phyloP scores from a whole-genome alignment of 2,329 filamentous ascomycete genomes.

The Arthroderma sp. region DNA sequence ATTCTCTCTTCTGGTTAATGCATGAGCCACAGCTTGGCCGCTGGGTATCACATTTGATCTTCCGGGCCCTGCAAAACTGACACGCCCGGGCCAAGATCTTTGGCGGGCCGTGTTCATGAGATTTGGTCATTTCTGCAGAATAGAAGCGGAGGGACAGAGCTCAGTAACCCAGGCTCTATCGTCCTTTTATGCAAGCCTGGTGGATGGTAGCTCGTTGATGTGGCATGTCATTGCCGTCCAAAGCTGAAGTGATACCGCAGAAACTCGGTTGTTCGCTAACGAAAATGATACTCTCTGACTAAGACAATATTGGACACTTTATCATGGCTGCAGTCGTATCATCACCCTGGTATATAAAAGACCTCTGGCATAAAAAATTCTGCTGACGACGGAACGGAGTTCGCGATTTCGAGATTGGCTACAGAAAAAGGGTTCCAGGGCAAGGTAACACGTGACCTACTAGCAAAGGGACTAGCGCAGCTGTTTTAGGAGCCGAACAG shows the following conservation, averaged over 20 bases:
- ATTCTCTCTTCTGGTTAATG: slow-evolving; percentile 17
- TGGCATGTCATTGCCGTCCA: not conserved
- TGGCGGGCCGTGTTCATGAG: slow-evolving; percentile 11
- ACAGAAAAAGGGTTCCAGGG: not conserved
- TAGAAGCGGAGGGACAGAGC: not conserved
- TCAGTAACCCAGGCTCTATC: not conserved
- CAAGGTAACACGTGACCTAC: not conserved
- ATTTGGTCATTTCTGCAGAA: slow-evolving; percentile 10
- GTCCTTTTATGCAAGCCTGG: not conserved
- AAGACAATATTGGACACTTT: not conserved
- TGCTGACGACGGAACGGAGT: not conserved
- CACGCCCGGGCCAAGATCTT: slow-evolving; percentile 21
- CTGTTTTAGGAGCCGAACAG: not conserved
- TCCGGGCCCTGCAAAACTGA: slow-evolving; percentile 26
- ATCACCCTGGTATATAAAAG: not conserved
- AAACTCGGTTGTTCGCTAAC: not conserved
- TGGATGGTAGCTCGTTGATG: not conserved
- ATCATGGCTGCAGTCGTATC: not conserved
- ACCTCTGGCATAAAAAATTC: not conserved
- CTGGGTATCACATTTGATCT: slow-evolving; percentile 27
- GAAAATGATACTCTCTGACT: not conserved
- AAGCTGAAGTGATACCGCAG: not conserved
- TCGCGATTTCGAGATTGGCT: not conserved
- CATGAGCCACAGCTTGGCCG: slow-evolving; percentile 28
- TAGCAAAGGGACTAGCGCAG: not conserved